Base-by-base conservation (phyloP, 2,329 filamentous ascomycete genomes). In the Hortaea sp. region DNA sequence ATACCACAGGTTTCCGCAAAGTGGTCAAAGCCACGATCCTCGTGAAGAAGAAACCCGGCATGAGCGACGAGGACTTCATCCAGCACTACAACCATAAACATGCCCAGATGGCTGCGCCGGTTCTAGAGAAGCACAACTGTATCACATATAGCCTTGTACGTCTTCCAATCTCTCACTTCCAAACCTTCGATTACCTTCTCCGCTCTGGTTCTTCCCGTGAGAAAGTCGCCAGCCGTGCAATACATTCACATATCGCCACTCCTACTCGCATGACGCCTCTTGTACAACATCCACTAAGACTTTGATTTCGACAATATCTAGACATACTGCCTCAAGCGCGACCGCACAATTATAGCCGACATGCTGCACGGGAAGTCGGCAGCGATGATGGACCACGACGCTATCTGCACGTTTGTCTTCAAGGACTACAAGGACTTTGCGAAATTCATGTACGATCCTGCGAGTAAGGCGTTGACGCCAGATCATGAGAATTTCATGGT, bases 371-470 rank as follows among this genome's bases (percentile, higher is more conserved):
- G 69, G 13, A 65, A 69, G 45, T 38, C 34, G 11, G 69, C 67
- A 6, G 58, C 63, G 43, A 60, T 72, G 48, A 53, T 69, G 42
- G 64, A 68, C 43, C 71, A 69, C 54, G 69, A 72, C 51, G 69
- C 69, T 42, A 71, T 72, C 31, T 72, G 69, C 59, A 71, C 68
- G 7, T 71, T 71, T 54, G 67, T 70, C 45, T 72, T 72, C 50
- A 64, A 63, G 42, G 68, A 71, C 52, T 72, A 71, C 48, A 60
- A 65, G 44, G 61, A 64, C n/a, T 64, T 71, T 44, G 69, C 69
- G 29, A 65, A 62, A 51, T 72, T 71, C 57, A 60, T 72, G 58
- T 71, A 68, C 54, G 67, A 72, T 55, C 66, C 67, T 39, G 67
- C 66, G 2, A 64, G 63, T 27, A 69, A 69, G n/a, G 67, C 63